These are phyloP conservation scores for Nakaseomyces delphensis DNA, from an alignment of 1,139 yeast species.

Conservation along the genomic window DNA sequence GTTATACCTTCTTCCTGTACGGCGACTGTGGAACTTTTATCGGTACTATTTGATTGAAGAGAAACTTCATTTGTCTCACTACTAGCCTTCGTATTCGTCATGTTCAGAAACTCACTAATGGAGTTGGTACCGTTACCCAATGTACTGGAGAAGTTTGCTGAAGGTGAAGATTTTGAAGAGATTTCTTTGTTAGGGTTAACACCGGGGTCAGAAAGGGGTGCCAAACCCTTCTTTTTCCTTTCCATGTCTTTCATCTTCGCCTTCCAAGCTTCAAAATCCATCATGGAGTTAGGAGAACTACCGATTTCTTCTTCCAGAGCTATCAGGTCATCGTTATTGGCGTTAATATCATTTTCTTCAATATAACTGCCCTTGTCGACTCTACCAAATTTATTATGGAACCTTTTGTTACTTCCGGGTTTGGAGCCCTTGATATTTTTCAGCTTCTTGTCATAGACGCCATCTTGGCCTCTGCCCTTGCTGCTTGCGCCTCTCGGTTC, in stretches of 20 bases:
- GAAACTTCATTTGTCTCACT: not conserved
- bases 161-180: constrained; percentile 38
- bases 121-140: constrained; percentile 20
- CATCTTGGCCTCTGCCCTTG: constrained; percentile 9
- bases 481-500: constrained; percentile 13
- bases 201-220: constrained; percentile 56
- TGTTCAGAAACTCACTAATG: constrained; percentile 28
- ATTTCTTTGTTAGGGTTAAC: constrained; percentile 43
- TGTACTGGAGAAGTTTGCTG: constrained; percentile 8
- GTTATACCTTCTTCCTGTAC: not conserved
- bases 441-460: constrained; percentile 12
- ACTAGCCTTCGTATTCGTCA: constrained; percentile 13
- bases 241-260: constrained; percentile 51
- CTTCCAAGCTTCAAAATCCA: constrained; percentile 70
- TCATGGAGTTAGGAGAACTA: constrained; percentile 45
- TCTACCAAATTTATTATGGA: constrained; percentile 12
- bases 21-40: not conserved
- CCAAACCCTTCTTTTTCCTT: constrained; percentile 40
- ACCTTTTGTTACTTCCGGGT: constrained; percentile 8
- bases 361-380: constrained; percentile 12
- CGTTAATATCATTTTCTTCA: constrained; percentile 9
- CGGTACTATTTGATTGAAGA: not conserved
- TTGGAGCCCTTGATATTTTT: constrained; percentile 3
- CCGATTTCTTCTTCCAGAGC: constrained; percentile 30
- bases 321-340: constrained; percentile 12